Evolutionary conservation across 352 stramenopile genomes (phyloP).

Genomic region (Pythium angustatum): DNA sequence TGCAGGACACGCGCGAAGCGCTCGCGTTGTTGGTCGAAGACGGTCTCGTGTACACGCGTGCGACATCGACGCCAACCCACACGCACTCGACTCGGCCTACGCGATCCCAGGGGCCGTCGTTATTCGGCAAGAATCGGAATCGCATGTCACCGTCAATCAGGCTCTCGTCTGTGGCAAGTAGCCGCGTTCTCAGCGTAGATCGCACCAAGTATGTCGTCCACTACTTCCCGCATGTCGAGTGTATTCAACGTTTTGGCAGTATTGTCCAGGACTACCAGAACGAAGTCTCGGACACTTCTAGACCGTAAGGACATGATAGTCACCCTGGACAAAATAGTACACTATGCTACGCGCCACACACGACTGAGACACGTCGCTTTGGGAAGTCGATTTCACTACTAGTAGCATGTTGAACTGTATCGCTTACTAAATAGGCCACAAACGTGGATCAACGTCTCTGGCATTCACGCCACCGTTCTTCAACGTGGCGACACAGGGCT

Average conservation of each 20-base stretch:
- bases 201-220: constrained; percentile 50
- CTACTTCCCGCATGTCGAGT: constrained; percentile 80
- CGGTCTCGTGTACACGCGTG: constrained; percentile 65
- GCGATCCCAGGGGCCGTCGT: constrained; percentile 1
- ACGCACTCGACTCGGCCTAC: background rate
- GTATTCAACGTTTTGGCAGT: constrained; percentile 77
- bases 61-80: constrained; percentile 6
- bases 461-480: constrained; percentile 10
- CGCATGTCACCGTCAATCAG: constrained; percentile 6
- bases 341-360: no score
- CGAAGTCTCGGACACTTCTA: constrained; percentile 34
- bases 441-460: background rate
- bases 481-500: constrained; percentile 25
- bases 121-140: constrained; percentile 35
- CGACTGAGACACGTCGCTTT: no score
- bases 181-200: constrained; percentile 45
- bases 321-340: background rate
- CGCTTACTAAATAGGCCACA: constrained; percentile 19
- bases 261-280: constrained; percentile 77
- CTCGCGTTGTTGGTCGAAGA: constrained; percentile 72
- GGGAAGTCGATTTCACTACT: no score
- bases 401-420: no score
- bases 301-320: constrained; percentile 17
- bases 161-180: constrained; percentile 4
- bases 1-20: constrained; percentile 75